These are phyloP conservation scores for Xylariaceae sp. DNA, from an alignment of 2,329 filamentous ascomycete genomes.

Conservation along the genomic window DNA sequence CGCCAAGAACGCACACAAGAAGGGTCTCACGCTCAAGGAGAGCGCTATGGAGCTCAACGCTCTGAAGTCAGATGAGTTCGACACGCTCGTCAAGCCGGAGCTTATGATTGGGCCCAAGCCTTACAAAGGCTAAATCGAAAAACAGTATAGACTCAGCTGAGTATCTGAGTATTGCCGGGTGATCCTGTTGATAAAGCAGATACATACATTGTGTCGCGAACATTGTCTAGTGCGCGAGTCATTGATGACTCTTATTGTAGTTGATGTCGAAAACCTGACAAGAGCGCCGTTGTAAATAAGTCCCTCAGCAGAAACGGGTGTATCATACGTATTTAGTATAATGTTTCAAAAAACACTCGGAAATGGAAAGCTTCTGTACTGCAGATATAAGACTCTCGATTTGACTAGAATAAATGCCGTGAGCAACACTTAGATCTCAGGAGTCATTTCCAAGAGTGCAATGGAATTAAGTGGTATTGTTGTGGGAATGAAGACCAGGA, in stretches of 20 bases:
- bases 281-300: constrained; percentile 6
- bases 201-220: neutral
- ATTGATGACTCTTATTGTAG: neutral
- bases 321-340: constrained; percentile 10
- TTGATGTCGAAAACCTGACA: neutral
- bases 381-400: no score
- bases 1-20: constrained; percentile 99
- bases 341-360: neutral
- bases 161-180: neutral
- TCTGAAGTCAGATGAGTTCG: constrained; percentile 87
- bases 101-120: constrained; percentile 88
- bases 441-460: no score
- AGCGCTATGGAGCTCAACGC: constrained; percentile 93
- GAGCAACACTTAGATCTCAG: no score
- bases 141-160: no score
- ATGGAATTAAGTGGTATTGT: no score
- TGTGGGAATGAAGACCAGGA: no score
- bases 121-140: constrained; percentile 55
- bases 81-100: constrained; percentile 87
- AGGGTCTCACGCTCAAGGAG: constrained; percentile 91
- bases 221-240: neutral
- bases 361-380: no score
- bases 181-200: neutral
- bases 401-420: no score
- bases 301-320: neutral